Percentiles rank a stretch among this genome's conserved stretches.
phyloP scores from a whole-genome alignment of 2,329 filamentous ascomycete genomes.

The Fusarium sp. region DNA sequence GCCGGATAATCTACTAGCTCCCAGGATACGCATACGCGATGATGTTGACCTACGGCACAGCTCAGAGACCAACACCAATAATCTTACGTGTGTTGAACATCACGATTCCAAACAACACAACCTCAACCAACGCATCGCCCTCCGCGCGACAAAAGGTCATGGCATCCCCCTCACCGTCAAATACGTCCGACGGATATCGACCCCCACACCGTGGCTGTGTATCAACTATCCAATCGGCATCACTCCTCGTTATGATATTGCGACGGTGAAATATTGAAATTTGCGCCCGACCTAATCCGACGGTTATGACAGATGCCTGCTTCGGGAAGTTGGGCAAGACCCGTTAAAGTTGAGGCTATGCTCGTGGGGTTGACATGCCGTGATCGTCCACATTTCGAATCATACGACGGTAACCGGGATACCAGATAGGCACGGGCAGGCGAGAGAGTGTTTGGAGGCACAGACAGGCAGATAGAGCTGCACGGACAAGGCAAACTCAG shows the following conservation, averaged over 20 bases:
- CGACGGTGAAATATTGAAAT: neutral
- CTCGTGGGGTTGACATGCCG: neutral
- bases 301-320: neutral
- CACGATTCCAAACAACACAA: neutral
- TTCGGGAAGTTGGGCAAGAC: neutral
- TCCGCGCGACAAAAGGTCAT: neutral
- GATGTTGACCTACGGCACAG: neutral
- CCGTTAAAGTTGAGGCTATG: neutral
- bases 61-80: neutral
- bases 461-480: neutral
- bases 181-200: neutral
- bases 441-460: neutral
- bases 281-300: neutral
- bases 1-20: neutral
- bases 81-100: neutral
- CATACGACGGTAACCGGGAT: neutral
- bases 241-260: neutral
- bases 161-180: neutral
- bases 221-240: slow-evolving; percentile 10
- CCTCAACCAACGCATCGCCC: neutral
- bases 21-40: neutral
- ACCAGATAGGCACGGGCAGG: neutral
- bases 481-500: neutral
- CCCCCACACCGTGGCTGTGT: slow-evolving; percentile 28
- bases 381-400: neutral